Evolutionary conservation across 1,284 basidiomycete genomes (phyloP).

Genomic region (Chondrostereum purpureum): DNA sequence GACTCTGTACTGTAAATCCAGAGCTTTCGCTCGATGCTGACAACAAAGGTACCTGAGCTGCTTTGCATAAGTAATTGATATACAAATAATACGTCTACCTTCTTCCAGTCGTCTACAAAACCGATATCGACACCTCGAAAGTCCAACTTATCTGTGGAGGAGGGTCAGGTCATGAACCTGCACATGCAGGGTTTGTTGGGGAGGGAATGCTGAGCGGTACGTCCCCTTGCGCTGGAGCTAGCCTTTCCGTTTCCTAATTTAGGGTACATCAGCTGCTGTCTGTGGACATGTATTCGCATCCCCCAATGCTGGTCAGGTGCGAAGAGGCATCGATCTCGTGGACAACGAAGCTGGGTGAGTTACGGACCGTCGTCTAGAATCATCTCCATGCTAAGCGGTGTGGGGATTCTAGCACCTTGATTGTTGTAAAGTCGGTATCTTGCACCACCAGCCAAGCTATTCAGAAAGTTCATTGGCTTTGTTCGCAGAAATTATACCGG

Average conservation of each 20-base stretch:
- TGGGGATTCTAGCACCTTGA: conserved; percentile 76
- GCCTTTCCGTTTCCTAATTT: no score
- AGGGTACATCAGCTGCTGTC: conserved; percentile 81
- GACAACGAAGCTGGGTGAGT: conserved; percentile 71
- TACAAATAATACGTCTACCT: no score
- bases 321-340: conserved; percentile 72
- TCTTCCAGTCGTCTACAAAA: conserved; percentile 68
- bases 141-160: conserved; percentile 87
- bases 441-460: not conserved
- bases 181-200: conserved; percentile 78
- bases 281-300: conserved; percentile 87
- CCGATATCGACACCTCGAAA: conserved; percentile 50
- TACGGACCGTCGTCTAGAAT: conserved; percentile 1
- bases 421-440: conserved; percentile 72
- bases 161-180: conserved; percentile 87
- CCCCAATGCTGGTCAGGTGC: conserved; percentile 80
- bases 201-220: conserved; percentile 71
- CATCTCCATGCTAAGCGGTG: conserved; percentile 2
- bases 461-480: conserved; percentile 3
- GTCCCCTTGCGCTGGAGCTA: not conserved
- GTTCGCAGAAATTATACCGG: conserved; percentile 73
- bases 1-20: conserved; percentile 68
- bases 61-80: no score
- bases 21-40: conserved; percentile 58
- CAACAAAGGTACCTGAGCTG: conserved; percentile 69